Evolutionary conservation across 108 stramenopile genomes (phyloP), one percentile per base, ranked within the genome.

Genomic region (Nitzschia palea): DNA sequence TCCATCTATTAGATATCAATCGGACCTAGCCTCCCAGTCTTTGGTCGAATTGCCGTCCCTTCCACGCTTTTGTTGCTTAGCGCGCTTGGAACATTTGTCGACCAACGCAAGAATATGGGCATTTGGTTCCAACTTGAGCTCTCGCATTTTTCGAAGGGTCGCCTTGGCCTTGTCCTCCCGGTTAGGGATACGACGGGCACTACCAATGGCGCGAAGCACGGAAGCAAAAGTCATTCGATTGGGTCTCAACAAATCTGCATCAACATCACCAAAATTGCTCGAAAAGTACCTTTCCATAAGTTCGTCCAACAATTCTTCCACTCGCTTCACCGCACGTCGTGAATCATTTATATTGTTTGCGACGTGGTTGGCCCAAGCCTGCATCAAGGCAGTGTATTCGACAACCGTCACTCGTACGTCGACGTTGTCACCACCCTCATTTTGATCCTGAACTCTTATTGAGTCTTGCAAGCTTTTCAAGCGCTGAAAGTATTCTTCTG

Each of bases 351-450:
- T 6, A 47, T 73, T 34, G 5, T 12, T 35, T 8, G 56, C 33
- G n/a, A 65, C 72, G 34, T 52, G 55, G 44, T 59, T 45, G 37
- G 72, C 63, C 43, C 61, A 73, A 8, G 72, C 72, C 40, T 73
- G 72, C 6, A 73, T 65, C 1, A 59, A 27, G 2, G 45, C 72
- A 43, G 72, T 73, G 52, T 73, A 73, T 47, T 73, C 72, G 12
- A 73, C 72, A 0, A 73, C 72, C 12, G 64, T 73, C 10, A 62
- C 55, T 10, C 36, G 8, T 12, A n/a, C 29, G 55, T 57, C 15
- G 15, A 5, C 18, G 28, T 10, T 9, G 33, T 57, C 29, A 6
- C 26, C 42, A 15, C 52, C n/a, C 9, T 28, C 30, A 32, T 26
- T 51, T 17, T 52, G 14, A 9, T 51, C 48, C 15, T 0, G 54